Evolutionary conservation across 148 eudicot species (phyloP).

Genomic region (Silene conica): DNA sequence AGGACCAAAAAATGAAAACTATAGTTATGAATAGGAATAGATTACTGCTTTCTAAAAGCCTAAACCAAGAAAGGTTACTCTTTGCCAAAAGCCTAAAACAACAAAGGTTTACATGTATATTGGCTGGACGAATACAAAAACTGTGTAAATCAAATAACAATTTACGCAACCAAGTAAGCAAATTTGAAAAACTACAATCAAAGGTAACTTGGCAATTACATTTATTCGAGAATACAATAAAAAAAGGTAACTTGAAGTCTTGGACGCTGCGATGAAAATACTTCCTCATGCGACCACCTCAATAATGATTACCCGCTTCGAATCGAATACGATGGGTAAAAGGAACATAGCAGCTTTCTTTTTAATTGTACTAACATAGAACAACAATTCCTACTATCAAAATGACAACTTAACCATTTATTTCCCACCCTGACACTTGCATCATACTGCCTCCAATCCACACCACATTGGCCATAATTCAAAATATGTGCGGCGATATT

Average conservation of each 20-base stretch:
- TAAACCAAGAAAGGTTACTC: neutral
- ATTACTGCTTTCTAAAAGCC: neutral
- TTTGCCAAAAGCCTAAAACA: neutral
- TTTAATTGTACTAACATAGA: neutral
- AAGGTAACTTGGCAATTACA: neutral
- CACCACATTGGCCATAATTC: neutral
- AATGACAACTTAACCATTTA: neutral
- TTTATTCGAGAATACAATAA: neutral
- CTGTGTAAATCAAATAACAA: neutral
- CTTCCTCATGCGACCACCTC: neutral
- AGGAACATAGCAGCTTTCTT: constrained; percentile 2
- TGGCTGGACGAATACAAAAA: neutral
- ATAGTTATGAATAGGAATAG: neutral
- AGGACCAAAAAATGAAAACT: neutral
- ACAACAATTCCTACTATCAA: neutral
- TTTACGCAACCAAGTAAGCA: neutral
- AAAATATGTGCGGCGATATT: neutral
- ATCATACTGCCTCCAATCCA: neutral
- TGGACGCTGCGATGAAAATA: too few species aligned
- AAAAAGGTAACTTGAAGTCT: constrained; percentile 1
- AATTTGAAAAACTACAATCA: neutral
- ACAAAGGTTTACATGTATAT: neutral
- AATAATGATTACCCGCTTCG: neutral
- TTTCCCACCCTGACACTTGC: neutral
- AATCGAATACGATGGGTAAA: neutral